Conservation (phyloP, 148 eudicot genomes). For the Rhododendron simsii region DNA sequence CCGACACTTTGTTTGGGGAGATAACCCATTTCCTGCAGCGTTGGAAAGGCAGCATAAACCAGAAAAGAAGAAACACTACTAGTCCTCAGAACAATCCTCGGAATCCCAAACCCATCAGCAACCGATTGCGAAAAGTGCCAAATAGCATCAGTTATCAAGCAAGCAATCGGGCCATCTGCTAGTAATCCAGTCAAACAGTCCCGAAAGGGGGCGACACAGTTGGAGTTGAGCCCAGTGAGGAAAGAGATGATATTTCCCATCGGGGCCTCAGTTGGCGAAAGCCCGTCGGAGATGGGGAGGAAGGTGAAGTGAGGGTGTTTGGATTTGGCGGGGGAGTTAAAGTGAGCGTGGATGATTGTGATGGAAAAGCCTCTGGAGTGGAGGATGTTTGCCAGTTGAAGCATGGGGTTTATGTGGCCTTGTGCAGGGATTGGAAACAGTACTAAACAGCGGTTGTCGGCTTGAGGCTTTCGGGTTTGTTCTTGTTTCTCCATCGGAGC, state of each 20-base stretch:
- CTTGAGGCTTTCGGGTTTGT: not conserved
- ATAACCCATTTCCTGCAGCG: slow-evolving; percentile 34
- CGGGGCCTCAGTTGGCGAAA: slow-evolving; percentile 21
- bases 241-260: slow-evolving; percentile 13
- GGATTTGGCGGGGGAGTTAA: slow-evolving; percentile 21
- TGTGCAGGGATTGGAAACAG: slow-evolving; percentile 21
- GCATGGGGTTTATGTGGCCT: slow-evolving; percentile 31
- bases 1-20: slow-evolving; percentile 38
- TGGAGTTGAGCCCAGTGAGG: slow-evolving; percentile 26
- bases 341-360: slow-evolving; percentile 12
- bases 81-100: slow-evolving; percentile 56
- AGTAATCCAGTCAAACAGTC: slow-evolving; percentile 25
- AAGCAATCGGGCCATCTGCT: slow-evolving; percentile 20
- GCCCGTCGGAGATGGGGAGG: slow-evolving; percentile 35
- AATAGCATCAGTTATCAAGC: slow-evolving; percentile 55
- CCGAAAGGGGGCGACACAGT: slow-evolving; percentile 32
- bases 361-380: slow-evolving; percentile 22
- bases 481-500: not conserved
- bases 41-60: slow-evolving; percentile 25
- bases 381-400: slow-evolving; percentile 25
- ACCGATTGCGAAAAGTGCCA: slow-evolving; percentile 29
- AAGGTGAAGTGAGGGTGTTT: slow-evolving; percentile 26
- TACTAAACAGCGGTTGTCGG: not conserved
- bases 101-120: slow-evolving; percentile 42
- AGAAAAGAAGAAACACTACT: slow-evolving; percentile 31